These are phyloP conservation scores for Chlorella sp. DNA, from an alignment of 139 green algal species.

Conservation along the genomic window DNA sequence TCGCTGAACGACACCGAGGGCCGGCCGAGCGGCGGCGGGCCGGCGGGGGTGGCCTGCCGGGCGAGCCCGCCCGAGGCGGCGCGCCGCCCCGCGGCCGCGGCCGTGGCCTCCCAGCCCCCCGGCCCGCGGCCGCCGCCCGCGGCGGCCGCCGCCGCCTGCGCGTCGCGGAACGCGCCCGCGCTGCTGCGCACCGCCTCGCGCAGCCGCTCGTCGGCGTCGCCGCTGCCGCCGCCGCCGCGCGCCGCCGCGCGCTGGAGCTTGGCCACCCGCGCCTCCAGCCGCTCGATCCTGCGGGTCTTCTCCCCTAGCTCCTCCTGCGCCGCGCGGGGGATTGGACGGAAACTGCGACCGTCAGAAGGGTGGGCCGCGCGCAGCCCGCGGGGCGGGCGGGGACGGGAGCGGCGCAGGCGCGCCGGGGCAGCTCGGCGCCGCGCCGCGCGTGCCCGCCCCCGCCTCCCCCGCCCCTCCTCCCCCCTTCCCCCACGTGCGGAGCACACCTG, in stretches of 20 bases:
- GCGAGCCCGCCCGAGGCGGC: too few species aligned
- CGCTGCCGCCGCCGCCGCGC: neutral
- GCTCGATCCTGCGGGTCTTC: conserved; percentile 22
- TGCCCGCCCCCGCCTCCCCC: too few species aligned
- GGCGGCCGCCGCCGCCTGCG: conserved; percentile 1
- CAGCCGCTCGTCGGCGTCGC: conserved; percentile 1
- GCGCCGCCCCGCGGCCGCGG: neutral
- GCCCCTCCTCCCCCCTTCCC: too few species aligned
- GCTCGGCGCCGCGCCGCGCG: too few species aligned
- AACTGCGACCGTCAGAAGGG: too few species aligned
- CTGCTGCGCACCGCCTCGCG: conserved; percentile 8
- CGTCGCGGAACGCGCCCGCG: neutral
- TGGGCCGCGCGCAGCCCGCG: too few species aligned
- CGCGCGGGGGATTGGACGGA: too few species aligned
- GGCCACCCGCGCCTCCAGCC: conserved; percentile 13
- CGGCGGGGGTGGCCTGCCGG: too few species aligned
- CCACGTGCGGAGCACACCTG: too few species aligned
- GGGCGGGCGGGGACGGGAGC: too few species aligned
- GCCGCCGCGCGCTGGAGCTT: neutral
- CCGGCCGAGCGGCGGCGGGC: too few species aligned
- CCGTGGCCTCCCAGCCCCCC: neutral
- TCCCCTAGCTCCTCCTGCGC: conserved; percentile 15
- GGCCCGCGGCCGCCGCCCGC: neutral
- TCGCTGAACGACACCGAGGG: neutral
- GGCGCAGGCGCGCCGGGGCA: too few species aligned